These are phyloP conservation scores for Cadophora sp. DNA, from an alignment of 2,329 filamentous ascomycete species.

Conservation along the genomic window DNA sequence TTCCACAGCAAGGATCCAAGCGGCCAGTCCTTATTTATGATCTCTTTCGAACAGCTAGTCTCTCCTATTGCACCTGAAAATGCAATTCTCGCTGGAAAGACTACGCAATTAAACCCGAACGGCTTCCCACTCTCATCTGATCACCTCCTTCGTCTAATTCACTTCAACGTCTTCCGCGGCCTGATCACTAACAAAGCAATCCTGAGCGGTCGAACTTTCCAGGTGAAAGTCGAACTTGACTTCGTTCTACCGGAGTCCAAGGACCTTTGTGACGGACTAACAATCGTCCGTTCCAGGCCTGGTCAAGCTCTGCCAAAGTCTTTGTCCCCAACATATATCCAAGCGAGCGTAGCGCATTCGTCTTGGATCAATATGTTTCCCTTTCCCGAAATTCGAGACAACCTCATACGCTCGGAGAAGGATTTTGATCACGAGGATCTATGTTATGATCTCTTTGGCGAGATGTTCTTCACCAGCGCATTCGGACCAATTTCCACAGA, in stretches of 20 bases:
- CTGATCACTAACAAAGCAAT: constrained; percentile 33
- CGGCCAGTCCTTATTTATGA: neutral
- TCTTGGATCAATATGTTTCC: constrained; percentile 37
- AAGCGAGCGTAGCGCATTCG: constrained; percentile 32
- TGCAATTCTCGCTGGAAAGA: neutral
- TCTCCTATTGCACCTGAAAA: neutral
- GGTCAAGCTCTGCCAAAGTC: constrained; percentile 23
- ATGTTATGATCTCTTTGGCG: constrained; percentile 33
- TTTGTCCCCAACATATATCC: constrained; percentile 29
- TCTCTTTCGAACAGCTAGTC: neutral
- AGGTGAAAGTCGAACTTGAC: neutral
- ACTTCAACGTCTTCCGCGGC: constrained; percentile 35
- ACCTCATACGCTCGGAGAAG: constrained; percentile 30
- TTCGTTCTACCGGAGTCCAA: neutral
- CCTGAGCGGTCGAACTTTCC: constrained; percentile 20
- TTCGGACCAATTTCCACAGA: neutral
- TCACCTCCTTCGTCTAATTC: constrained; percentile 37
- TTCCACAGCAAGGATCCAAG: neutral
- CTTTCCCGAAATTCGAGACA: constrained; percentile 33
- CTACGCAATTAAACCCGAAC: neutral
- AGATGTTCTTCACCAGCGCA: constrained; percentile 21
- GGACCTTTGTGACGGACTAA: constrained; percentile 28
- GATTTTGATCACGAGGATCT: constrained; percentile 34
- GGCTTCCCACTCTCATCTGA: constrained; percentile 32
- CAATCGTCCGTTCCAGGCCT: constrained; percentile 23